Evolutionary conservation across 2,329 filamentous ascomycete species (phyloP).

Genomic region (Trichoderma sp.): DNA sequence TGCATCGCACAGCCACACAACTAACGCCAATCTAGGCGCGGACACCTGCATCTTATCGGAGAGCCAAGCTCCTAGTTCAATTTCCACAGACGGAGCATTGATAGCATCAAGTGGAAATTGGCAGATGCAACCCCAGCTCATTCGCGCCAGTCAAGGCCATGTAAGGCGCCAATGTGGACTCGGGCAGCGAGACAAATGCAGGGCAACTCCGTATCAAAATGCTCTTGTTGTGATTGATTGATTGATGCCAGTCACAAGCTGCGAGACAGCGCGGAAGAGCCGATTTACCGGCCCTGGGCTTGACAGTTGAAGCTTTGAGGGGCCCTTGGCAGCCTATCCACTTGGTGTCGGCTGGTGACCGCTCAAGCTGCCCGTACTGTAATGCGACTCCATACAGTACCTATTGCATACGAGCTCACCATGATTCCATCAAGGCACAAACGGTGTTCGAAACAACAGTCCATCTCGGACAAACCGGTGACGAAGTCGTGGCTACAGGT

Average conservation of each 20-base stretch:
- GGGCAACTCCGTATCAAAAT: neutral
- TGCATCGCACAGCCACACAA: neutral
- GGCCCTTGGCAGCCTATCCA: neutral
- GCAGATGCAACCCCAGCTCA: slow-evolving; percentile 12
- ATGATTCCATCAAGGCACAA: neutral
- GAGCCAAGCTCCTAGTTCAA: slow-evolving; percentile 6
- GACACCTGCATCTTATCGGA: slow-evolving; percentile 17
- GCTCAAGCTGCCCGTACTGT: neutral
- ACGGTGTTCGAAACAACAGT: neutral
- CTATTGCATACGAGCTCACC: neutral
- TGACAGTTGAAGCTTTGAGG: neutral
- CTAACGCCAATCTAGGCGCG: neutral
- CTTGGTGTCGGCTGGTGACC: neutral
- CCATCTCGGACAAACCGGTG: neutral
- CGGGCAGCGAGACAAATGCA: neutral
- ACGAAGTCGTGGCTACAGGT: neutral
- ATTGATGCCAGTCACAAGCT: neutral
- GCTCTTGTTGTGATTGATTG: neutral
- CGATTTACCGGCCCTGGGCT: neutral
- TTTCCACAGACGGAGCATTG: neutral
- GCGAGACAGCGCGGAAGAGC: slow-evolving; percentile 4
- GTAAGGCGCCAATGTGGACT: neutral
- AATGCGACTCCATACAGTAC: neutral
- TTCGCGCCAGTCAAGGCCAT: neutral
- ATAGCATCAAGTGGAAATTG: slow-evolving; percentile 10